These are phyloP conservation scores for Pythium phragmiticola DNA, from an alignment of 352 stramenopile species.

Conservation along the genomic window DNA sequence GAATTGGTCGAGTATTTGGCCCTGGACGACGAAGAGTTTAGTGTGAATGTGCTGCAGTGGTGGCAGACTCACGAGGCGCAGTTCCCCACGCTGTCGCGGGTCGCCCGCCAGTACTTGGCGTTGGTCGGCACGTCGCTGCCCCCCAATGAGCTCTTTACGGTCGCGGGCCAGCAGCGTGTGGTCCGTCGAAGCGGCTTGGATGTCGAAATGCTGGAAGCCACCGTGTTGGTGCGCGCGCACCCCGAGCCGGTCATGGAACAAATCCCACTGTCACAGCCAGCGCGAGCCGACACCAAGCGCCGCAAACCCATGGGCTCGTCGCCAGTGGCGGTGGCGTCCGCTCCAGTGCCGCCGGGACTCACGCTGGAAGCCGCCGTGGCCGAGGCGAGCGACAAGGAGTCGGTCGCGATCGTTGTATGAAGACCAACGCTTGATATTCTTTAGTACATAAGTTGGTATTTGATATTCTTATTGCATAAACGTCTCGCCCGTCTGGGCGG, in stretches of 20 bases:
- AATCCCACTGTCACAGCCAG: not conserved
- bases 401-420: not conserved
- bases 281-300: not conserved
- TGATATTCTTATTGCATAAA: constrained; percentile 15
- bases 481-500: constrained; percentile 23
- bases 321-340: not conserved
- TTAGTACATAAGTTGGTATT: not conserved
- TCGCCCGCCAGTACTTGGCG: constrained; percentile 13
- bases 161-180: constrained; percentile 8
- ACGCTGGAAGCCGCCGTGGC: not conserved
- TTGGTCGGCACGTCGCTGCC: constrained; percentile 18
- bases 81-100: constrained; percentile 14
- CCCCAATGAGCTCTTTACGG: constrained; percentile 5
- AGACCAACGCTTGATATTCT: not conserved
- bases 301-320: not conserved
- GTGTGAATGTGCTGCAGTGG: constrained; percentile 24
- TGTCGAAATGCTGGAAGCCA: constrained; percentile 4
- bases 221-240: not conserved
- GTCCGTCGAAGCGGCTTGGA: constrained; percentile 9
- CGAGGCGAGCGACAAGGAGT: constrained; percentile 1
- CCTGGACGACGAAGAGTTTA: constrained; percentile 20
- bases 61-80: constrained; percentile 18
- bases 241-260: not conserved
- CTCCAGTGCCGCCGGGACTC: not conserved
- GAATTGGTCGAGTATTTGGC: constrained; percentile 20